phyloP scores from a whole-genome alignment of 345 rosid species.

The Gossypium ekmanianum region DNA sequence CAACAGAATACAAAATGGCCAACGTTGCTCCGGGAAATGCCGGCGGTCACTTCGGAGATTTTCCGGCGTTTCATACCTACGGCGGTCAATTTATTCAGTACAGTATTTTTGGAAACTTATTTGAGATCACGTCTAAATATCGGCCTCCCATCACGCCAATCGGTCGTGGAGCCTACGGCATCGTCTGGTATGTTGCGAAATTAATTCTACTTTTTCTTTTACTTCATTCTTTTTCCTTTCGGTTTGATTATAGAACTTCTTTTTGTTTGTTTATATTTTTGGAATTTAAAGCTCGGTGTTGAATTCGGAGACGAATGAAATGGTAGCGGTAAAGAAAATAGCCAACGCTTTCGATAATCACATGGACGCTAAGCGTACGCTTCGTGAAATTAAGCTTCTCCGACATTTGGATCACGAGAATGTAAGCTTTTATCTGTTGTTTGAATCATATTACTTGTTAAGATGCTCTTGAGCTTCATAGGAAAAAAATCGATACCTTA shows the following conservation, averaged over 20 bases:
- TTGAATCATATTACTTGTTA: neutral
- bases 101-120: slow-evolving; percentile 71
- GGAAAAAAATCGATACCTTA: neutral
- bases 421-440: slow-evolving; percentile 27
- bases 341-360: slow-evolving; percentile 88
- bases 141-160: slow-evolving; percentile 88
- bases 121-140: slow-evolving; percentile 83
- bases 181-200: slow-evolving; percentile 65
- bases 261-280: neutral
- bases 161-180: slow-evolving; percentile 97
- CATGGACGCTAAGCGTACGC: slow-evolving; percentile 99
- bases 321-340: slow-evolving; percentile 92
- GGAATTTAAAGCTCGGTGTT: slow-evolving; percentile 60
- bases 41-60: slow-evolving; percentile 51
- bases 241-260: neutral
- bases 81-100: slow-evolving; percentile 71
- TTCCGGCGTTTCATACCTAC: slow-evolving; percentile 63
- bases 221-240: neutral
- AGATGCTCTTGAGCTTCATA: neutral
- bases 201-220: neutral
- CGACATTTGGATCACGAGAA: slow-evolving; percentile 95
- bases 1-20: slow-evolving; percentile 26
- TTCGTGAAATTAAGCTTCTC: slow-evolving; percentile 91
- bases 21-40: slow-evolving; percentile 27
- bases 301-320: slow-evolving; percentile 89